A percentile compares a stretch with the other conserved stretches of the same genome.
Evolutionary conservation across 208 protist species (phyloP).

Genomic region (Acanthamoeba rhysodes): DNA sequence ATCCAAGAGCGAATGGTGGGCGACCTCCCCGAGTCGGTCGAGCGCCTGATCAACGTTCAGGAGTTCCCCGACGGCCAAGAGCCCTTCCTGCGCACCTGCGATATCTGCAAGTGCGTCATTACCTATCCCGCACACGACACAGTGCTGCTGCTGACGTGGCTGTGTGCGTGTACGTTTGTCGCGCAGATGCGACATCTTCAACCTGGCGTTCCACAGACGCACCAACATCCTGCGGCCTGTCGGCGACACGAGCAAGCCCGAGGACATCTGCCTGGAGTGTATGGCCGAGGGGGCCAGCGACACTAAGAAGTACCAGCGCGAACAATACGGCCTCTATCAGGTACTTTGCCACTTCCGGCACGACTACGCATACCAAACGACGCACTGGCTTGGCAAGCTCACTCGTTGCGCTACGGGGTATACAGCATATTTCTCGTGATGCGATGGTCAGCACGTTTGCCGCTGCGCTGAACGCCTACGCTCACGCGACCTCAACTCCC

Average conservation of each 20-base stretch:
- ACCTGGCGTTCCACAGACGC: slow-evolving; percentile 31
- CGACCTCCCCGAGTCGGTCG: background rate
- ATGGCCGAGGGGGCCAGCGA: slow-evolving; percentile 27
- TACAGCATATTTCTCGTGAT: background rate
- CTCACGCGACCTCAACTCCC: background rate
- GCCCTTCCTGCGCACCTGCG: slow-evolving; percentile 30
- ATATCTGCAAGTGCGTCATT: slow-evolving; percentile 18
- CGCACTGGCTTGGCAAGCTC: background rate
- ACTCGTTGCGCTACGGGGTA: background rate
- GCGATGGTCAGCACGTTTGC: background rate
- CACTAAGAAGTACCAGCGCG: background rate
- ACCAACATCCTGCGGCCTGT: background rate
- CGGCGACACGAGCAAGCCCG: background rate
- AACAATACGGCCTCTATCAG: slow-evolving; percentile 16
- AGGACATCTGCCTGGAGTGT: slow-evolving; percentile 32
- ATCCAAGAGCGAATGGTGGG: background rate
- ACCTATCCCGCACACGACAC: background rate
- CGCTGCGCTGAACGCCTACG: background rate
- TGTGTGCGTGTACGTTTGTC: background rate
- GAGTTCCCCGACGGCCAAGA: background rate
- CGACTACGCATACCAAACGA: background rate
- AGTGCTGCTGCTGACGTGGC: background rate
- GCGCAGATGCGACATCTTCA: slow-evolving; percentile 37
- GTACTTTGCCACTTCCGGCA: background rate
- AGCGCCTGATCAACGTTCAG: background rate